A percentile compares a stretch with the other conserved stretches of the same genome.
Evolutionary conservation across 2,329 filamentous ascomycete genomes (phyloP).

Genomic region (Cladobotryum mycophilum): DNA sequence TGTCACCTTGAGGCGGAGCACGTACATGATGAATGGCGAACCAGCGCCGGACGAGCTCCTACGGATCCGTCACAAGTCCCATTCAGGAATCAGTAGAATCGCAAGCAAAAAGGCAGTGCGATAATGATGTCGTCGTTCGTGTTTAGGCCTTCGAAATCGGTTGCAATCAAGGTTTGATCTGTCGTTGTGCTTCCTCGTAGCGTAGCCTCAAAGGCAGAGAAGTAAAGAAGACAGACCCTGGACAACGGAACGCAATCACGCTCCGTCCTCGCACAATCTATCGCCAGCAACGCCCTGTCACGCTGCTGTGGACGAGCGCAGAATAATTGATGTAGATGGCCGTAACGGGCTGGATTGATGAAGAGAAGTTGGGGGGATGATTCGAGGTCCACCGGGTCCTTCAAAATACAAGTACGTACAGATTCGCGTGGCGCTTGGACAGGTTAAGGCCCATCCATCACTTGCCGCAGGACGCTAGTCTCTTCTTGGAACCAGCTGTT

Average conservation of each 20-base stretch:
- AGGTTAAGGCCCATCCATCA: slow-evolving; percentile 3
- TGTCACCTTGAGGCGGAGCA: not conserved
- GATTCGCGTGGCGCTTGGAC: slow-evolving; percentile 18
- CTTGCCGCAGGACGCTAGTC: slow-evolving; percentile 15
- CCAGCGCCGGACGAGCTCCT: slow-evolving; percentile 15
- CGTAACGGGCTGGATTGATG: slow-evolving; percentile 9
- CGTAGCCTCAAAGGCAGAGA: slow-evolving; percentile 3
- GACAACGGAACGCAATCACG: not conserved
- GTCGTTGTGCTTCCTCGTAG: not conserved
- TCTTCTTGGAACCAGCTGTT: slow-evolving; percentile 5
- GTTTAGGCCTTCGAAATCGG: not conserved
- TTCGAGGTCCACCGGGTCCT: slow-evolving; percentile 10
- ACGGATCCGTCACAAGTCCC: slow-evolving; percentile 11
- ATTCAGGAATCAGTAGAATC: slow-evolving; percentile 13
- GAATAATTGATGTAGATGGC: slow-evolving; percentile 7
- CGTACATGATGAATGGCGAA: slow-evolving; percentile 20
- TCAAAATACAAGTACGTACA: slow-evolving; percentile 17
- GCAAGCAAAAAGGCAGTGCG: not conserved
- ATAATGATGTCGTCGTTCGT: not conserved
- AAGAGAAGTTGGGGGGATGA: slow-evolving; percentile 13
- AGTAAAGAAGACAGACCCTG: not conserved
- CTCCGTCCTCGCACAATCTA: not conserved
- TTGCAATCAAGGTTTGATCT: not conserved
- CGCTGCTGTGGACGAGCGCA: not conserved
- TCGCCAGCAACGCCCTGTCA: not conserved